Evolutionary conservation across 2,329 filamentous ascomycete species (phyloP).

Genomic region (Pseudogymnoascus sp.): DNA sequence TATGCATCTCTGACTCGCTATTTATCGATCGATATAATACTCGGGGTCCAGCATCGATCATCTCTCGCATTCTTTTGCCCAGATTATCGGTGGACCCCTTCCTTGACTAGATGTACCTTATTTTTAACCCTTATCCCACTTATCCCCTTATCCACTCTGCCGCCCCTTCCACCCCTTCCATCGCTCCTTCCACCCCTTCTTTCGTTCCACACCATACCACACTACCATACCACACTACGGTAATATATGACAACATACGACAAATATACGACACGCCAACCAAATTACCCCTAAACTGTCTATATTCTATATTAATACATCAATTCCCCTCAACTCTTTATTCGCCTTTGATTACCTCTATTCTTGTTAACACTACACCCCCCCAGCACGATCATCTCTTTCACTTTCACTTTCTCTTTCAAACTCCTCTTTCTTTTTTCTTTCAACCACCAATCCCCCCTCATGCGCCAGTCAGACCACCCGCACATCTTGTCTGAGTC

Average conservation of each 20-base stretch:
- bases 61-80: background rate
- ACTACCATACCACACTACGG: background rate
- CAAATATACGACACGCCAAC: background rate
- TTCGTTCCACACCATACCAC: background rate
- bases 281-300: background rate
- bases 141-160: background rate
- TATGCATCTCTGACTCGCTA: background rate
- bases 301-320: background rate
- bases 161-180: background rate
- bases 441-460: background rate
- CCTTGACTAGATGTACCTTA: background rate
- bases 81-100: background rate
- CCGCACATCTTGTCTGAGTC: background rate
- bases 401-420: background rate
- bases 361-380: background rate
- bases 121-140: background rate
- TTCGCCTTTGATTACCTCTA: background rate
- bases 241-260: background rate
- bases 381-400: background rate
- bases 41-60: background rate
- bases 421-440: background rate
- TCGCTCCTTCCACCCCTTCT: background rate
- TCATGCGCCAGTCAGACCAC: background rate
- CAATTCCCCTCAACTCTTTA: background rate
- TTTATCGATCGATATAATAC: background rate